A percentile compares a stretch with the other conserved stretches of the same genome.
Conservation (phyloP, 2,329 filamentous ascomycete species). For the Penicillium sp. region DNA sequence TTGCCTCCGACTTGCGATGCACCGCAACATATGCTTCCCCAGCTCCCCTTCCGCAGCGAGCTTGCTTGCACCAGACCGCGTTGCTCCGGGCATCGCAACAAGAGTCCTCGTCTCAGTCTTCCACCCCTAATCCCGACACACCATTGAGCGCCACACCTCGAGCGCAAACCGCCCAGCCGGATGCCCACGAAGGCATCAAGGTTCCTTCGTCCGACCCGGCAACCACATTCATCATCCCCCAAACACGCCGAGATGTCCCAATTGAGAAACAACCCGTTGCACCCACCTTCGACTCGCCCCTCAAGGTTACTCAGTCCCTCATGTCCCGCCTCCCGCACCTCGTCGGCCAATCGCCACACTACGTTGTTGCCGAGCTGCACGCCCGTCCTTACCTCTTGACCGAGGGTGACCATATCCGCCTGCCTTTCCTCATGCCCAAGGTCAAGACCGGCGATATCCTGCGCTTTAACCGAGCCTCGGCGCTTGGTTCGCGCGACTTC, state of each 20-base stretch:
- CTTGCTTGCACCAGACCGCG: constrained; percentile 43
- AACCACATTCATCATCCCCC: constrained; percentile 15
- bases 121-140: constrained; percentile 30
- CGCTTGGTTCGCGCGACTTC: constrained; percentile 83
- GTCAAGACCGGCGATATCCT: constrained; percentile 80
- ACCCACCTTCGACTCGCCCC: constrained; percentile 37
- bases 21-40: constrained; percentile 21
- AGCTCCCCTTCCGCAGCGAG: constrained; percentile 35
- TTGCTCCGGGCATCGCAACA: constrained; percentile 22
- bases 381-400: constrained; percentile 52
- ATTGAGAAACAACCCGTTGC: constrained; percentile 36
- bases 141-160: constrained; percentile 27
- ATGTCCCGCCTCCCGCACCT: constrained; percentile 46
- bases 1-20: constrained; percentile 29
- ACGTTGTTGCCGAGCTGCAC: constrained; percentile 49
- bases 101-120: constrained; percentile 30
- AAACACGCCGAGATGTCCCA: constrained; percentile 27
- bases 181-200: constrained; percentile 9
- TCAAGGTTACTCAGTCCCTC: constrained; percentile 43
- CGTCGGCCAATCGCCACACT: constrained; percentile 46
- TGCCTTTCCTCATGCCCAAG: constrained; percentile 75
- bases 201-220: constrained; percentile 11
- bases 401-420: constrained; percentile 68
- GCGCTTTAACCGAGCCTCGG: constrained; percentile 78
- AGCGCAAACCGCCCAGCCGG: constrained; percentile 25